Evolutionary conservation across 352 stramenopile genomes (phyloP).

Genomic region (Phytopythium ostracodes): DNA sequence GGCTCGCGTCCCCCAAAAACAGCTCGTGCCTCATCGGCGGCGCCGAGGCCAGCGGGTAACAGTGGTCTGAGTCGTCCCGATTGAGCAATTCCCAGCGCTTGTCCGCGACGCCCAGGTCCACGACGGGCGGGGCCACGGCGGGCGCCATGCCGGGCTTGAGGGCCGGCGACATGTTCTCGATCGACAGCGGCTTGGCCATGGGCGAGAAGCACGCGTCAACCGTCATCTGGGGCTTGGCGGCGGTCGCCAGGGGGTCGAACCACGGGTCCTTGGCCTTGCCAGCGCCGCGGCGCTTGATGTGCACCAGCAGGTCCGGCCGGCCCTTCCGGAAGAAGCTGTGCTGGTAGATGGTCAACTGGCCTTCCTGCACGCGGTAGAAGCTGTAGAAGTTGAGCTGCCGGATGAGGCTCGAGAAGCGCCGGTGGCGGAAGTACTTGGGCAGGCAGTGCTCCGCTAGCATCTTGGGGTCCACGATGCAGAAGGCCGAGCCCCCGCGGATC

Average conservation of each 20-base stretch:
- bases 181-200: slow-evolving; percentile 68
- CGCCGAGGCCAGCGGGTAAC: slow-evolving; percentile 32
- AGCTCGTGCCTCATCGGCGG: slow-evolving; percentile 50
- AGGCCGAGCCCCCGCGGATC: slow-evolving; percentile 83
- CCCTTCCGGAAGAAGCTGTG: slow-evolving; percentile 84
- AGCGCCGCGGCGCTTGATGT: slow-evolving; percentile 81
- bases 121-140: slow-evolving; percentile 34
- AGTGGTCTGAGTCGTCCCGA: slow-evolving; percentile 41
- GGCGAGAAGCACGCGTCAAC: slow-evolving; percentile 63
- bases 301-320: slow-evolving; percentile 68
- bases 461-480: slow-evolving; percentile 89
- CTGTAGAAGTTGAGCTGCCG: slow-evolving; percentile 92
- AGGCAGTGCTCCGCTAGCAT: slow-evolving; percentile 86
- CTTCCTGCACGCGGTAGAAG: slow-evolving; percentile 88
- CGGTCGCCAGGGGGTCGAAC: slow-evolving; percentile 62
- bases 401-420: slow-evolving; percentile 85
- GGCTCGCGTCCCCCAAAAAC: slow-evolving; percentile 21
- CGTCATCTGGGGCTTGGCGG: slow-evolving; percentile 6
- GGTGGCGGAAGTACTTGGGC: slow-evolving; percentile 90
- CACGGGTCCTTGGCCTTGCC: slow-evolving; percentile 84
- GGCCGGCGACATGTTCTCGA: slow-evolving; percentile 84
- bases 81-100: slow-evolving; percentile 37
- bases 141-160: slow-evolving; percentile 69
- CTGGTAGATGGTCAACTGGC: slow-evolving; percentile 83
- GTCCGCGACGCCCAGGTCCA: slow-evolving; percentile 48